A percentile compares a stretch with the other conserved stretches of the same genome.
Conservation (phyloP, 2,329 filamentous ascomycete species). For the Talaromyces sp. region DNA sequence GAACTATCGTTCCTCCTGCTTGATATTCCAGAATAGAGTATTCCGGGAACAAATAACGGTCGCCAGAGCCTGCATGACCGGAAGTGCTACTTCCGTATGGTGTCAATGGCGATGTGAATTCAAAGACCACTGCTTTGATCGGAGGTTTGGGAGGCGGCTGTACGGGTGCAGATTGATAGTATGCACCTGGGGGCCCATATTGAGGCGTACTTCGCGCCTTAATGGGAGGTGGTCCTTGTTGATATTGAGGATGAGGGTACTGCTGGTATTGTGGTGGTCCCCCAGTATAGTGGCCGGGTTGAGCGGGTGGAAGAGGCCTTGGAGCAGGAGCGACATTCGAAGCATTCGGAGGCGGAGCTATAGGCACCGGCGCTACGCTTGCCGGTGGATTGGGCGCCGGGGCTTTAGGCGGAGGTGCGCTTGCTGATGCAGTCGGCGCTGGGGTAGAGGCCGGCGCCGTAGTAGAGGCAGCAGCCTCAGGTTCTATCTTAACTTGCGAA, state of each 20-base stretch:
- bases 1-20: slow-evolving; percentile 38
- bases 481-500: slow-evolving; percentile 25
- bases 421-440: background rate
- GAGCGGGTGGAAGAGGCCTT: slow-evolving; percentile 19
- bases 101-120: slow-evolving; percentile 39
- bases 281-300: slow-evolving; percentile 17
- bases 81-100: slow-evolving; percentile 37
- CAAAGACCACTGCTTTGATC: slow-evolving; percentile 44
- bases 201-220: slow-evolving; percentile 27
- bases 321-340: slow-evolving; percentile 15
- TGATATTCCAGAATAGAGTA: slow-evolving; percentile 44
- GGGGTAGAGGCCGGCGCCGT: background rate
- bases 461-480: slow-evolving; percentile 9
- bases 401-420: background rate
- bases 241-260: slow-evolving; percentile 26
- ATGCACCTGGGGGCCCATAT: slow-evolving; percentile 28
- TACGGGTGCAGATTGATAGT: slow-evolving; percentile 26
- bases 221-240: slow-evolving; percentile 25
- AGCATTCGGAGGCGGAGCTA: slow-evolving; percentile 14
- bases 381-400: slow-evolving; percentile 2
- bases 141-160: slow-evolving; percentile 31
- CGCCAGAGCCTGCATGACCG: slow-evolving; percentile 36
- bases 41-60: slow-evolving; percentile 45
- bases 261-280: slow-evolving; percentile 21
- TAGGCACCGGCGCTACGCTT: slow-evolving; percentile 10